Base-by-base conservation (phyloP, 768 basidiomycete genomes). In the Kwoniella bestiolae region DNA sequence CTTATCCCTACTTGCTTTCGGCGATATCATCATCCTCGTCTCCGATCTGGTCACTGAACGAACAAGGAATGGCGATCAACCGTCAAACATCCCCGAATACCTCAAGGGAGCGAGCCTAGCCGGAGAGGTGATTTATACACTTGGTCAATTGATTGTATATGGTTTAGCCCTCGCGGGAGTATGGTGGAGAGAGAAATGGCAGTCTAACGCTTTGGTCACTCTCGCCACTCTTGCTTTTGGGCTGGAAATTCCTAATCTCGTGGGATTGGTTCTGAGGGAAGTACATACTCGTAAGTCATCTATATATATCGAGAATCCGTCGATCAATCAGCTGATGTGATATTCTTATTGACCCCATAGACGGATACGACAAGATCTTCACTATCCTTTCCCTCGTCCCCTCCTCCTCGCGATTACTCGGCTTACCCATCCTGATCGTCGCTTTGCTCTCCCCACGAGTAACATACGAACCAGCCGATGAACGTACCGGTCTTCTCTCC, bases 1-100 rank as follows among this genome's bases (percentile, higher is more conserved):
- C 58, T 77, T 85, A 25, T 86, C 90, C n/a, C 79, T 89, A 56
- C 88, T 89, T 16, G 94, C 87, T 78, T 83, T 94, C 56, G 81
- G 87, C 31, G 92, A 95, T 75, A 93, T 91, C 14, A 83, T 89
- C 32, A 84, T 88, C 16, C 89, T 91, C 72, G 86, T 90, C 46
- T 82, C 86, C 4, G 86, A 84, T 75, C 85, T 88, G 21, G 83
- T 92, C 46, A 75, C 92, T 62, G 83, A 86, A 69, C 87, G 88
- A 70, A 66, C 83, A 9, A 92, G 92, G 91, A 86, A 85, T 52
- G 50, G 68, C 57, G 21, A 59, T 53, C 9, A 46, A 45, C n/a
- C n/a, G 11, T 9, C 11, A 9, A 25, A 26, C 34, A 21, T 65
- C 18, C 63, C 63, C 4, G 25, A 47, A 1, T 31, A 57, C 16